Conservation (phyloP, 2,329 filamentous ascomycete species). For the Amylocarpus encephaloides region DNA sequence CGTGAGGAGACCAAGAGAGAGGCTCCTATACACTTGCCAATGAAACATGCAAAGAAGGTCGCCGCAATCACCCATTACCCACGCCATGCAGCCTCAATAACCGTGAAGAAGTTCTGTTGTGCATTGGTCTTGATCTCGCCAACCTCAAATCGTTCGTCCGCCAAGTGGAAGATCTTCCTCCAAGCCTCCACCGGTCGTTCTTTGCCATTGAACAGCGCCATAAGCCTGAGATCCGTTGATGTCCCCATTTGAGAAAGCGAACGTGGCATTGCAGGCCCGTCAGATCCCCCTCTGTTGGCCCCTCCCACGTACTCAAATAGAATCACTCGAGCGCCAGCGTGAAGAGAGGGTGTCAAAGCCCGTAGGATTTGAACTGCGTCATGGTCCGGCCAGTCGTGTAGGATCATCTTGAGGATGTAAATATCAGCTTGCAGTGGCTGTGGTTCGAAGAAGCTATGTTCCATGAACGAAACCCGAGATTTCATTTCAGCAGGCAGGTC, state of each 20-base stretch:
- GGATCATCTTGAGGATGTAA: conserved; percentile 52
- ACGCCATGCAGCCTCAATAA: background rate
- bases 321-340: conserved; percentile 41
- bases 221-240: background rate
- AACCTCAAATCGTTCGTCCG: background rate
- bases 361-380: conserved; percentile 44
- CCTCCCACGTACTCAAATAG: background rate
- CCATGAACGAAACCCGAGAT: conserved; percentile 22
- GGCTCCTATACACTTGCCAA: too few species aligned
- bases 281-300: background rate
- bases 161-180: background rate
- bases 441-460: conserved; percentile 49
- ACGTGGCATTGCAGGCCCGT: background rate
- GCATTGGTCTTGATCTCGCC: background rate
- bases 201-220: background rate
- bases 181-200: background rate
- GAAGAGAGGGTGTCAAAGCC: conserved; percentile 47
- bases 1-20: too few species aligned
- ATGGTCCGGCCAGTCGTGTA: conserved; percentile 55
- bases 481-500: background rate
- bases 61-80: background rate
- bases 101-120: background rate
- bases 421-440: background rate
- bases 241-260: background rate
- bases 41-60: too few species aligned